Percentiles rank a stretch among this genome's conserved stretches.
Conservation (phyloP, 2,329 filamentous ascomycete genomes). For the Cryphonectria japonica region DNA sequence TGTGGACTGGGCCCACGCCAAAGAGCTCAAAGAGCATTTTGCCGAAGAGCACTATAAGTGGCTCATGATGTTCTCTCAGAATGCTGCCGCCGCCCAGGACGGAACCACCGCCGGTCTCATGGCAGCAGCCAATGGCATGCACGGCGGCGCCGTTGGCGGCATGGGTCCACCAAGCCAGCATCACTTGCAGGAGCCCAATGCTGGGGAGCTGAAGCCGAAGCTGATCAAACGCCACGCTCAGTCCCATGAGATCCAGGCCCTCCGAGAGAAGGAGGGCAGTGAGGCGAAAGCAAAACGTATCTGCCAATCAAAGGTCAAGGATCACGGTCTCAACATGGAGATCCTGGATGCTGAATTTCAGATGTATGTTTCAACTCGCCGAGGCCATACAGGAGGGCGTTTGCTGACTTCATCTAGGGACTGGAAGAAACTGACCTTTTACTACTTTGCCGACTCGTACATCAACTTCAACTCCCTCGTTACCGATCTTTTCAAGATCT, state of each 20-base stretch:
- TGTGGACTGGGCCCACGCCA: slow-evolving; percentile 84
- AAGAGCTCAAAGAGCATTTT: slow-evolving; percentile 87
- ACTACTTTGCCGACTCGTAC: slow-evolving; percentile 97
- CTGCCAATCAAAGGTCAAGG: slow-evolving; percentile 94
- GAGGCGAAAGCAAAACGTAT: slow-evolving; percentile 97
- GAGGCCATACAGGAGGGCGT: neutral
- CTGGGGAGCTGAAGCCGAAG: slow-evolving; percentile 86
- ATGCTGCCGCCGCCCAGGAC: slow-evolving; percentile 66
- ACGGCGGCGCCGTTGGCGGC: slow-evolving; percentile 73
- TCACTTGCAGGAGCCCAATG: slow-evolving; percentile 70
- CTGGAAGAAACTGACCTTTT: slow-evolving; percentile 98
- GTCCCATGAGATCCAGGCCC: slow-evolving; percentile 82
- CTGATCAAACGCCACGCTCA: slow-evolving; percentile 95
- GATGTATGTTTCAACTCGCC: slow-evolving; percentile 69
- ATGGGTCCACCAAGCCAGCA: slow-evolving; percentile 78
- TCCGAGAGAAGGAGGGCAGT: slow-evolving; percentile 95
- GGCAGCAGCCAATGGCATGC: slow-evolving; percentile 65
- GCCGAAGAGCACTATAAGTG: slow-evolving; percentile 96
- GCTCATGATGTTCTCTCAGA: slow-evolving; percentile 98
- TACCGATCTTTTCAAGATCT: slow-evolving; percentile 97
- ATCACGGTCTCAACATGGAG: slow-evolving; percentile 96
- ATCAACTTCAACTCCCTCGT: slow-evolving; percentile 99
- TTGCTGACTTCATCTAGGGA: slow-evolving; percentile 63
- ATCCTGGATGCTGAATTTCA: slow-evolving; percentile 98
- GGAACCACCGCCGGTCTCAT: slow-evolving; percentile 64